Evolutionary conservation across 805 yeast genomes (phyloP), one percentile per base, ranked within the genome.

Genomic region (Sugiyamaella floridensis): DNA sequence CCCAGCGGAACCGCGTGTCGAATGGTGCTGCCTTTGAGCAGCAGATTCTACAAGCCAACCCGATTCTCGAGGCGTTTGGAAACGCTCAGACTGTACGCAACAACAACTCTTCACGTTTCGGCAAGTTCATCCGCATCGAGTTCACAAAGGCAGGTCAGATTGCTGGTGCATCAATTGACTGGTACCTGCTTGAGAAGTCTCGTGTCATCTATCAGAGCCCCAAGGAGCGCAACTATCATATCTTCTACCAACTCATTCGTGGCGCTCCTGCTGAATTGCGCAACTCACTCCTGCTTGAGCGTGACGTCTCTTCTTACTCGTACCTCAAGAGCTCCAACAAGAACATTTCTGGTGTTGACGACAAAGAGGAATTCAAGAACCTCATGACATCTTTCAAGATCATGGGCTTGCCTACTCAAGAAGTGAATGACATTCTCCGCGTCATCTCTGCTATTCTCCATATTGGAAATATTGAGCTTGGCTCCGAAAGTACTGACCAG

Each of bases 1-100:
- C 56, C 15, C 53, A 51, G 12, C 16, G 32, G 28, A 47, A 48
- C 19, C 59, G 69, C 14, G 53, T 61, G 15, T 59, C 63, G 34
- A 58, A 58, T 37, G 45, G 55, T 10, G 64, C 72, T 14, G 74
- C 77, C 45, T 85, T 93, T 60, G 98, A 93, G 67, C 77, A 79
- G 57, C 89, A 87, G 66, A 92, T 93, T 49, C 68, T 93, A 32
- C 90, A 88, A 64, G 96, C 98, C 7, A 93, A 93, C 65, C 99
- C 99, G 1, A 89, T 93, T 48, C 70, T 93, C 60, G 99, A 93
- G 69, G 82, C 97, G 32, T 93, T 93, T 68, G 99, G 99, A 60
- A 93, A 93, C 68, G 92, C 99, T 1, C 96, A 92, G 63, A 93
- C 99, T 0, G 87, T 89, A 14, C 80, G 93, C 62, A 93, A 93